Conservation (phyloP, 495 filamentous ascomycete species). For the Aspergillus heteromorphus region DNA sequence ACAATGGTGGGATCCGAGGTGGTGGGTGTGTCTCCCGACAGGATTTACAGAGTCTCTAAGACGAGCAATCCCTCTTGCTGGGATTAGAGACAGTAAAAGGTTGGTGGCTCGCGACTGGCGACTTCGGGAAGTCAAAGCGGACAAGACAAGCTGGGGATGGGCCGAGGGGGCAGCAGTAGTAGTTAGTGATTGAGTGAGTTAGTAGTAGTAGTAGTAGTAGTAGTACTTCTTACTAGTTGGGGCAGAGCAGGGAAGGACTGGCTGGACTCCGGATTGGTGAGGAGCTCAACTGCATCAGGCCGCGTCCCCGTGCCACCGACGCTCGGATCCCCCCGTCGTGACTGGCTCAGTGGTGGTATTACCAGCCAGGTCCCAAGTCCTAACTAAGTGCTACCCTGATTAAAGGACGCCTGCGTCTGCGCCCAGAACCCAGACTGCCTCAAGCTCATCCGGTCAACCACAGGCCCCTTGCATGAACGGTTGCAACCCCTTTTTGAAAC, state of each 20-base stretch:
- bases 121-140: background rate
- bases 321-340: background rate
- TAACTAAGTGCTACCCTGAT: too few species aligned
- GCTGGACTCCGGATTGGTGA: background rate
- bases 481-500: background rate
- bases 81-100: background rate
- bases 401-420: background rate
- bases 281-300: background rate
- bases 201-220: too few species aligned
- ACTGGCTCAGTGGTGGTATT: background rate
- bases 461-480: background rate
- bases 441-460: background rate
- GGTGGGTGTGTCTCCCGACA: background rate
- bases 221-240: too few species aligned
- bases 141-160: background rate
- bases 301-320: slow-evolving; percentile 1
- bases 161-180: background rate
- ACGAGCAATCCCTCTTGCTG: background rate
- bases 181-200: too few species aligned
- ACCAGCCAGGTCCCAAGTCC: background rate
- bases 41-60: background rate
- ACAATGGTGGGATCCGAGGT: background rate
- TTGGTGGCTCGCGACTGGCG: background rate
- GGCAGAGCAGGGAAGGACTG: too few species aligned
- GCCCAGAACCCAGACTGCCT: background rate